Evolutionary conservation across 225 moss, liverwort and hornwort genomes (phyloP).

Genomic region (Antitrichia curtipendula): DNA sequence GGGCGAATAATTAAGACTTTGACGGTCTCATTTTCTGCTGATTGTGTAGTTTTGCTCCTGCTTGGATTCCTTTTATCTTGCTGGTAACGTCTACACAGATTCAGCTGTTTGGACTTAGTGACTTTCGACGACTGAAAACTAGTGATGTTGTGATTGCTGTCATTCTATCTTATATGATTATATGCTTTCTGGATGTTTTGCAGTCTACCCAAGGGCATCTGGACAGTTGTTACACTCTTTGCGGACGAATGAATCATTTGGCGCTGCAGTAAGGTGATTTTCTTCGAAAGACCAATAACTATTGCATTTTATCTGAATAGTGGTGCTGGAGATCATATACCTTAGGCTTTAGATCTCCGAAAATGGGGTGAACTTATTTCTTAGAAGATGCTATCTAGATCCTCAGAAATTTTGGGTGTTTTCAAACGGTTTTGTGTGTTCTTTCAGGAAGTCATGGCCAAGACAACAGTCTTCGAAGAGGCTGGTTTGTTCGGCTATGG

Average conservation of each 20-base stretch:
- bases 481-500: slow-evolving; percentile 46
- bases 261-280: slow-evolving; percentile 7
- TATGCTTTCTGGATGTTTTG: background rate
- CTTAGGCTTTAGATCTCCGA: background rate
- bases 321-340: background rate
- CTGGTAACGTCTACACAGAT: background rate
- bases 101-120: background rate
- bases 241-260: slow-evolving; percentile 1
- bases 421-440: background rate
- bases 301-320: background rate
- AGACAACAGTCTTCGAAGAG: background rate
- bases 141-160: background rate
- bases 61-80: background rate
- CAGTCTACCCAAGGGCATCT: background rate
- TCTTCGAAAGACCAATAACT: background rate
- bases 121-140: background rate
- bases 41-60: background rate
- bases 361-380: background rate
- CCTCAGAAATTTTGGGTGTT: background rate
- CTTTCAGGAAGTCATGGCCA: slow-evolving; percentile 16
- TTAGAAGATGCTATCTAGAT: background rate
- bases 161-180: background rate
- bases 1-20: background rate
- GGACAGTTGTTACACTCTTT: slow-evolving; percentile 6
- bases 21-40: background rate